These are phyloP conservation scores for Acanthamoeba triangularis DNA, from an alignment of 208 protist species.

Conservation along the genomic window DNA sequence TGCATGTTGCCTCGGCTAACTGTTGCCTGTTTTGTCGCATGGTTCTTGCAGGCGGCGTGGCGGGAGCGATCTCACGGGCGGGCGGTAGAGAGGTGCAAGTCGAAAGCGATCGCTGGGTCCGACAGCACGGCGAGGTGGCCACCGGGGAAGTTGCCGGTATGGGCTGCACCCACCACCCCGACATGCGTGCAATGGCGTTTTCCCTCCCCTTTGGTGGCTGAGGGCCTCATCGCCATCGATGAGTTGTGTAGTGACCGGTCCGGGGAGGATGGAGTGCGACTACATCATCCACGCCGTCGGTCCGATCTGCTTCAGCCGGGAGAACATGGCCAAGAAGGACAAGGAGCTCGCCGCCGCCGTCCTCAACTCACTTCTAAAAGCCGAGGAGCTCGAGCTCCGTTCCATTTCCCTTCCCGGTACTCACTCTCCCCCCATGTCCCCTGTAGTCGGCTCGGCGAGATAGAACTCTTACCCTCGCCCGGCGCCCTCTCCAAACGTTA, in stretches of 20 bases:
- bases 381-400: slow-evolving; percentile 55
- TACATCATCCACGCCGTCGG: slow-evolving; percentile 78
- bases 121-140: slow-evolving; percentile 51
- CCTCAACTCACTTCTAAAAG: slow-evolving; percentile 46
- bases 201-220: no score
- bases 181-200: no score
- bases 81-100: slow-evolving; percentile 67
- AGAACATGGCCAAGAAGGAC: slow-evolving; percentile 76
- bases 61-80: slow-evolving; percentile 58
- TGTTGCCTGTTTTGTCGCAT: no score
- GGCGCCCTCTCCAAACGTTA: no score
- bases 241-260: slow-evolving; percentile 70
- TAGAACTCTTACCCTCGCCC: no score
- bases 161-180: no score
- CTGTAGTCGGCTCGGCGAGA: no score
- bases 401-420: slow-evolving; percentile 71
- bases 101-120: slow-evolving; percentile 73
- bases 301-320: slow-evolving; percentile 55
- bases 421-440: no score
- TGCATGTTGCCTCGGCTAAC: no score
- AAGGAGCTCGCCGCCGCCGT: slow-evolving; percentile 42
- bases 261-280: slow-evolving; percentile 64
- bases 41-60: slow-evolving; percentile 56
- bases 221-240: no score
- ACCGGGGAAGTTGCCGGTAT: slow-evolving; percentile 56